Evolutionary conservation across 257 asterid species (phyloP).

Genomic region (Lantana camara): DNA sequence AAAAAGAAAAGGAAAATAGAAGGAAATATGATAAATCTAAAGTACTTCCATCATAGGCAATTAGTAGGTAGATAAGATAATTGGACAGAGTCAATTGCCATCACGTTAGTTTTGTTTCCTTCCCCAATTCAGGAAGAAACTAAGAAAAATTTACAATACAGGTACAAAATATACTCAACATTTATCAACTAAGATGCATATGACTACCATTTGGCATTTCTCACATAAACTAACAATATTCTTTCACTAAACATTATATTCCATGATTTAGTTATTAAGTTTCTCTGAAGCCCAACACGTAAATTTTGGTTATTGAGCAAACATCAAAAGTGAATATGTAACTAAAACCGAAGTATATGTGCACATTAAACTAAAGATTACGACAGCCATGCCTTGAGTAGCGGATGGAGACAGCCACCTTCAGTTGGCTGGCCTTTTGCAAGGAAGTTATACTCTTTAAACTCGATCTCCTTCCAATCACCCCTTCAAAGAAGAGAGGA

Average conservation of each 20-base stretch:
- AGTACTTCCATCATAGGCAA: background rate
- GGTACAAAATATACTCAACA: background rate
- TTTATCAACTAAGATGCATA: background rate
- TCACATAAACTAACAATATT: background rate
- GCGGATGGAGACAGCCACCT: slow-evolving; percentile 95
- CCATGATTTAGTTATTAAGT: background rate
- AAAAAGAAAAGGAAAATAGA: no score
- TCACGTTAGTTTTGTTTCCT: background rate
- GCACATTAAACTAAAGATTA: slow-evolving; percentile 21
- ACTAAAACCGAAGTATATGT: slow-evolving; percentile 3
- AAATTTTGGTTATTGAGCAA: background rate
- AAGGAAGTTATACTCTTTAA: slow-evolving; percentile 91
- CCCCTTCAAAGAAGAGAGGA: slow-evolving; percentile 55
- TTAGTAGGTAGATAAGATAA: background rate
- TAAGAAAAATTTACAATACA: background rate
- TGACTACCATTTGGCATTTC: background rate
- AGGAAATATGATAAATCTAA: no score
- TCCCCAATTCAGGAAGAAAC: background rate
- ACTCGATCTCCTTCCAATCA: slow-evolving; percentile 90
- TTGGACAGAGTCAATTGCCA: background rate
- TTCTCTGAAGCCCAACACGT: slow-evolving; percentile 4
- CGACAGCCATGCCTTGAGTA: slow-evolving; percentile 68
- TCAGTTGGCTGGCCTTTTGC: slow-evolving; percentile 96
- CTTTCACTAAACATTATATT: slow-evolving; percentile 20
- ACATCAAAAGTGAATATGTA: background rate